A percentile compares a stretch with the other conserved stretches of the same genome.
These are phyloP conservation scores for Hansenula lynferdii DNA, from an alignment of 1,139 yeast species.

Conservation along the genomic window DNA sequence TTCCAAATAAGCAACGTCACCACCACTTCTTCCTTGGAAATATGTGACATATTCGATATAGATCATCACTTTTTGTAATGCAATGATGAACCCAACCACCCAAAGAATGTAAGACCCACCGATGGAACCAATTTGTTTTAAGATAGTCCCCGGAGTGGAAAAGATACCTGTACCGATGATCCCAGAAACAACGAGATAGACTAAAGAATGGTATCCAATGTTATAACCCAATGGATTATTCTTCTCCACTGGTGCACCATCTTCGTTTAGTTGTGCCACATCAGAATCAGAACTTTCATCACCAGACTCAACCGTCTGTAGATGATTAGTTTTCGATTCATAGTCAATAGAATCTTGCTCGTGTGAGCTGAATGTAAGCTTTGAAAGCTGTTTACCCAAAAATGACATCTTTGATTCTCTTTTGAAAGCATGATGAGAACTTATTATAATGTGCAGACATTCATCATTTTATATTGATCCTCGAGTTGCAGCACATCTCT, in stretches of 20 bases:
- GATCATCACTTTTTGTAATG: slow-evolving; percentile 31
- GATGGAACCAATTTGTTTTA: slow-evolving; percentile 35
- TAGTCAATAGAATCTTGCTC: not conserved
- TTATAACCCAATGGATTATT: slow-evolving; percentile 36
- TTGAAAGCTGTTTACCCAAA: not conserved
- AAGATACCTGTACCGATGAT: slow-evolving; percentile 44
- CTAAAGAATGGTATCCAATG: slow-evolving; percentile 29
- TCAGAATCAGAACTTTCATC: slow-evolving; percentile 4
- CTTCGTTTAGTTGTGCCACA: slow-evolving; percentile 20
- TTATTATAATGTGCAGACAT: not conserved
- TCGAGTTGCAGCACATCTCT: too few relatives aligned
- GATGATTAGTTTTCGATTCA: not conserved
- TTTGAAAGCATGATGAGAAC: too few relatives aligned
- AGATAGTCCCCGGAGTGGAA: slow-evolving; percentile 35
- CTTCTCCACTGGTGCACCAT: slow-evolving; percentile 37
- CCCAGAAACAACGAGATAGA: slow-evolving; percentile 35
- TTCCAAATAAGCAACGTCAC: slow-evolving; percentile 40
- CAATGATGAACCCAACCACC: slow-evolving; percentile 35
- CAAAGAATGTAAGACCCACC: slow-evolving; percentile 41
- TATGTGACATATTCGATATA: slow-evolving; percentile 37
- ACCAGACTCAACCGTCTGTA: not conserved
- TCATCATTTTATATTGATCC: too few relatives aligned
- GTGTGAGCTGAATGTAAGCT: not conserved
- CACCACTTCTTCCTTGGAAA: slow-evolving; percentile 42
- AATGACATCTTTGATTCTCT: not conserved